phyloP scores from a whole-genome alignment of 257 asterid species.

The Paraleonurus japonicus region DNA sequence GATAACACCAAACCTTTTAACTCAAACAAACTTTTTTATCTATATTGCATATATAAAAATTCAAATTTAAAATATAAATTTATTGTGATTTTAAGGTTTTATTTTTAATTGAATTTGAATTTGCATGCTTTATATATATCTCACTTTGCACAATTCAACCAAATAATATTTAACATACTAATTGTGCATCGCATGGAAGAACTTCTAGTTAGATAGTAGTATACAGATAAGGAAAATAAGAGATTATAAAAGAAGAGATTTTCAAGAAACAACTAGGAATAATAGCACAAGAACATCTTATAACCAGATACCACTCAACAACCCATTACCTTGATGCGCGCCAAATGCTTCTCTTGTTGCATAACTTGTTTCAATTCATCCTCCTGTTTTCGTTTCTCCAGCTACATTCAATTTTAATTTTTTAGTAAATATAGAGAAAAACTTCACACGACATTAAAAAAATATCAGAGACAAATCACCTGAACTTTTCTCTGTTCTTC shows the following conservation, averaged over 20 bases:
- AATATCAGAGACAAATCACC: conserved; percentile 39
- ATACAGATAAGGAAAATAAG: not conserved
- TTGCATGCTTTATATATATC: no score
- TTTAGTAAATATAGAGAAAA: conserved; percentile 27
- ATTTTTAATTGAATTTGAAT: no score
- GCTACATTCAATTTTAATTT: conserved; percentile 33
- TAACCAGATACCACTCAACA: conserved; percentile 14
- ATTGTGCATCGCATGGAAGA: no score
- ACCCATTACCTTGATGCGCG: conserved; percentile 73
- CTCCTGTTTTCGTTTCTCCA: conserved; percentile 95
- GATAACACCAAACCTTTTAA: not conserved
- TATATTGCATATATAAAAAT: no score
- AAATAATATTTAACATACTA: no score
- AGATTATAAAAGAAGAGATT: not conserved
- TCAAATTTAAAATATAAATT: no score
- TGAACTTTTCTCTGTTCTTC: conserved; percentile 90
- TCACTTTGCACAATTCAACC: no score
- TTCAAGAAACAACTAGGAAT: not conserved
- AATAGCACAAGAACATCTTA: not conserved
- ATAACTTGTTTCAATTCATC: conserved; percentile 88
- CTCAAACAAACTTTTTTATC: not conserved
- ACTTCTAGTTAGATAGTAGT: not conserved
- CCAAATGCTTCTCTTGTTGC: conserved; percentile 89
- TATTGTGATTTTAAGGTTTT: no score
- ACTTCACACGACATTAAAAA: not conserved